Conservation (phyloP, 257 asterid species). For the Galeopsis tetrahit region DNA sequence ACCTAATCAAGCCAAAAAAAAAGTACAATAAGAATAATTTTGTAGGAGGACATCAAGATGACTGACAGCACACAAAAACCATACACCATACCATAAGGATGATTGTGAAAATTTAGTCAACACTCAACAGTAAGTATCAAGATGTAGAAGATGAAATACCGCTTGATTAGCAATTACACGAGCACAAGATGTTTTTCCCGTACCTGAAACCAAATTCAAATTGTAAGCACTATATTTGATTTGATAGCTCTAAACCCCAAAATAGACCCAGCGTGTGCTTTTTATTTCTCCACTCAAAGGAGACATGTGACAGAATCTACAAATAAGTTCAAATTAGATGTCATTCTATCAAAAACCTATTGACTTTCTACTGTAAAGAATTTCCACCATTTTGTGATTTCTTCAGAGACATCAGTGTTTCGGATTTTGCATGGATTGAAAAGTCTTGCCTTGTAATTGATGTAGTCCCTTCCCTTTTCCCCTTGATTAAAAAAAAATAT, state of each 20-base stretch:
- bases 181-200: slow-evolving; percentile 98
- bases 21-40: background rate
- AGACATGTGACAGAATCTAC: background rate
- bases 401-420: background rate
- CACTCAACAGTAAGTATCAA: slow-evolving; percentile 30
- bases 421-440: background rate
- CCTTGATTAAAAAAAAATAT: no score
- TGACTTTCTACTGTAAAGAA: slow-evolving; percentile 7
- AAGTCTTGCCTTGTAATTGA: background rate
- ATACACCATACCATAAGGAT: background rate
- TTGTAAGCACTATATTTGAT: slow-evolving; percentile 26
- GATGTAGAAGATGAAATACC: slow-evolving; percentile 50
- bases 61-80: background rate
- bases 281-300: slow-evolving; percentile 21
- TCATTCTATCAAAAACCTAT: slow-evolving; percentile 3
- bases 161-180: slow-evolving; percentile 95
- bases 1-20: background rate
- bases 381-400: background rate
- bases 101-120: slow-evolving; percentile 1
- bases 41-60: slow-evolving; percentile 12
- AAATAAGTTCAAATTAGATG: background rate
- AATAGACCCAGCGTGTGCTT: background rate
- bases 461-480: no score
- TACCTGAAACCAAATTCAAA: slow-evolving; percentile 67
- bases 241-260: slow-evolving; percentile 13